Evolutionary conservation across 768 basidiomycete species (phyloP), one percentile per base, ranked within the genome.

Genomic region (Amanita rubescens): DNA sequence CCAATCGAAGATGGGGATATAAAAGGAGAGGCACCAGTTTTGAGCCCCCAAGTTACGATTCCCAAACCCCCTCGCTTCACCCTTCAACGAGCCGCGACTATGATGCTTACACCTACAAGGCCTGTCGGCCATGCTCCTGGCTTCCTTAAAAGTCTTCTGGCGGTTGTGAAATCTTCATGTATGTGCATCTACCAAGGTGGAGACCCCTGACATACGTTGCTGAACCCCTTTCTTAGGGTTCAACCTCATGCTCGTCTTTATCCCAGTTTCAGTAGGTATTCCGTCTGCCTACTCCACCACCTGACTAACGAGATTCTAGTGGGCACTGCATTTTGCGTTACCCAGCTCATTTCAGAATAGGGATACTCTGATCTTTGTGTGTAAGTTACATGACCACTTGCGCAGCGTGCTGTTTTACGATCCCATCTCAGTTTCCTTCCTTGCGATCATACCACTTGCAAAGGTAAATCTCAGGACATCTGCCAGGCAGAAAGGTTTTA

Each of bases 381-480:
- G 90, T 90, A 61, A 61, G 87, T 74, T 4, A 19, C 8, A 12
- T 38, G 19, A 15, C 32, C 46, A 39, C 24, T 44, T 37, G 33
- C 11, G 12, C 25, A 30, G 19, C 22, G 44, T 47, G 42, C 35
- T 50, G 35, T 34, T 38, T 48, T 14, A 56, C 24, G 8, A 27
- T 38, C 55, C 20, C 19, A 27, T 27, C 37, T 22, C 49, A 89
- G 86, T 85, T 62, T 81, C 83, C 1, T 90, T 93, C 63, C 67
- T 90, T 39, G 81, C 91, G 8, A 94, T 94, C 54, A 79, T 94
- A 55, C 91, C 91, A 5, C 74, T 93, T 5, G 90, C 90, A 37
- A 89, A 90, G 70, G 86, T 85, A 38, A 34, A 59, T 48, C 7
- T 25, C 2, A 1, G 4, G 27, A 19, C 7, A 17, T 14, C 11